Evolutionary conservation across 2,329 filamentous ascomycete genomes (phyloP).

Genomic region (Plenodomus biglobosus): DNA sequence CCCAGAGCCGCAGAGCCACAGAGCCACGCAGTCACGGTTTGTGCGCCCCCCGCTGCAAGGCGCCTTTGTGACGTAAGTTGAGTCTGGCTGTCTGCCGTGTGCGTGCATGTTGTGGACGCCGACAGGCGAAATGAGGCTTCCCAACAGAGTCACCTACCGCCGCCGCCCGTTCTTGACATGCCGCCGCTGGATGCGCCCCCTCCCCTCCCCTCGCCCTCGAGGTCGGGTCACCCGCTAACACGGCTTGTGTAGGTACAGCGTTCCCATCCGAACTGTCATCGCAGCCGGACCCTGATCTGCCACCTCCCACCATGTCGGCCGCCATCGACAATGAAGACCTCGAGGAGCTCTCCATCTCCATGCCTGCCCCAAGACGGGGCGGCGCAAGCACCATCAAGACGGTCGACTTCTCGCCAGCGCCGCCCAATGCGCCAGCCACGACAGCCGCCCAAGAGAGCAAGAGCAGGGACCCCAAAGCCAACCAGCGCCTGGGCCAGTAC

Average conservation of each 20-base stretch:
- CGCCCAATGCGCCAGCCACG: constrained; percentile 23
- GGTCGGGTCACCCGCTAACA: constrained; percentile 11
- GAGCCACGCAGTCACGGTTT: constrained; percentile 13
- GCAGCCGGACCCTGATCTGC: not conserved
- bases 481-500: constrained; percentile 89
- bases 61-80: constrained; percentile 12
- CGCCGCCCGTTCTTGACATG: constrained; percentile 3
- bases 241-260: constrained; percentile 4
- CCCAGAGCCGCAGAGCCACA: no score
- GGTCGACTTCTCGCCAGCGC: constrained; percentile 39
- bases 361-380: constrained; percentile 64
- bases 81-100: not conserved
- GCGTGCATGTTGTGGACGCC: not conserved
- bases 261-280: not conserved
- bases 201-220: constrained; percentile 2
- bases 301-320: constrained; percentile 38
- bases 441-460: constrained; percentile 42
- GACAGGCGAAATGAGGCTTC: constrained; percentile 1
- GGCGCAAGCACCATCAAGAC: constrained; percentile 34
- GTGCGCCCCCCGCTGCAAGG: constrained; percentile 9
- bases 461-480: constrained; percentile 61
- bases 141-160: no score
- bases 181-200: not conserved
- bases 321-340: constrained; percentile 74
- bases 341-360: constrained; percentile 68